These are phyloP conservation scores for Cyclostephanos invisitatus DNA, from an alignment of 108 stramenopile genomes.

Conservation along the genomic window DNA sequence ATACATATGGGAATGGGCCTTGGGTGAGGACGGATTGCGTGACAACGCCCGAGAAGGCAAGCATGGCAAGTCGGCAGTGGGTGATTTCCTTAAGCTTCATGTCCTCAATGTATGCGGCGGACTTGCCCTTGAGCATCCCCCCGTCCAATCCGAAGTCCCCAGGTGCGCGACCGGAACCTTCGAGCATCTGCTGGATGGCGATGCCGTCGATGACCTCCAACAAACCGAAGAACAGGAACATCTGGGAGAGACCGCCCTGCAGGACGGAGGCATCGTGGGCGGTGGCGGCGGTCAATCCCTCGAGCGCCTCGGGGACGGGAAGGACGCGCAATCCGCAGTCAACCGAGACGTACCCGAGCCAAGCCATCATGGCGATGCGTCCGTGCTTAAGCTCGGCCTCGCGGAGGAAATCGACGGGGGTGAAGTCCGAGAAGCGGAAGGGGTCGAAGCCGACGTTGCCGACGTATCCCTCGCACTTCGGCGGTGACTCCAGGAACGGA, in stretches of 20 bases:
- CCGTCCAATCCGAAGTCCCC: conserved; percentile 94
- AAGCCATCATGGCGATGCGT: conserved; percentile 93
- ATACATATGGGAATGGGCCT: conserved; percentile 84
- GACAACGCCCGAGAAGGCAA: conserved; percentile 90
- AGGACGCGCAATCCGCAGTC: conserved; percentile 80
- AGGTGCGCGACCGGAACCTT: conserved; percentile 91
- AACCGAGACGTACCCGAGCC: conserved; percentile 87
- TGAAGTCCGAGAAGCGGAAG: conserved; percentile 85
- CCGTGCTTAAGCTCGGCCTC: conserved; percentile 97
- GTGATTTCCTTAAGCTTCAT: conserved; percentile 91
- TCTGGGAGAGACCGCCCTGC: conserved; percentile 87
- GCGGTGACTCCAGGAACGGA: conserved; percentile 92
- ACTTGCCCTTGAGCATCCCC: conserved; percentile 79
- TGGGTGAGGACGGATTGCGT: conserved; percentile 95
- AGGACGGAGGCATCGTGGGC: conserved; percentile 81
- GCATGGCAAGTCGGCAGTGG: conserved; percentile 96
- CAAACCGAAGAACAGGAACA: conserved; percentile 73
- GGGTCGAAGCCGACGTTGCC: conserved; percentile 95
- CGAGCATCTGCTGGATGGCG: conserved; percentile 83
- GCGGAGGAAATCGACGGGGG: conserved; percentile 91
- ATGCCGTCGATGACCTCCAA: conserved; percentile 74
- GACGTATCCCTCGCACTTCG: conserved; percentile 87
- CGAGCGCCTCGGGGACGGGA: conserved; percentile 74
- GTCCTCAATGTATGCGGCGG: conserved; percentile 60
- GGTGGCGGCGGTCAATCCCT: conserved; percentile 74